These are phyloP conservation scores for Seiridium cupressi DNA, from an alignment of 2,329 filamentous ascomycete genomes.

Conservation along the genomic window DNA sequence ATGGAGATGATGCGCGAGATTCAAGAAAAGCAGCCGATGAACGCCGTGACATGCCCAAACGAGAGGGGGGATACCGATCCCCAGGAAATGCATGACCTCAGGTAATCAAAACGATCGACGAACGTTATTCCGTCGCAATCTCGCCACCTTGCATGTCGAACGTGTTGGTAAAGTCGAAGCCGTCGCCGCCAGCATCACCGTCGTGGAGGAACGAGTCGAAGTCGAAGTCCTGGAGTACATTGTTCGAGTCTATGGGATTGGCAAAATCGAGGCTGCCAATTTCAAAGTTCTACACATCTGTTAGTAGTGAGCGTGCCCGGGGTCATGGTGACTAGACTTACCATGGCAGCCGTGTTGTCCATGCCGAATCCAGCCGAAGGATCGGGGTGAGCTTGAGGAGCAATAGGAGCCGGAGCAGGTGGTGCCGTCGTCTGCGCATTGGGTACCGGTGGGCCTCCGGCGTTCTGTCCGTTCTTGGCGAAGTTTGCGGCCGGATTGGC, in stretches of 20 bases:
- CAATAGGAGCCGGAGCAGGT: slow-evolving; percentile 39
- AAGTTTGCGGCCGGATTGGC: slow-evolving; percentile 50
- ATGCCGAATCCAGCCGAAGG: slow-evolving; percentile 41
- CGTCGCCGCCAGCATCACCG: slow-evolving; percentile 44
- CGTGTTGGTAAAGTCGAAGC: slow-evolving; percentile 54
- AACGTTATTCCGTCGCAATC: slow-evolving; percentile 54
- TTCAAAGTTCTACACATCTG: background rate
- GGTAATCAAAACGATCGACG: background rate
- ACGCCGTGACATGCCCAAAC: slow-evolving; percentile 30
- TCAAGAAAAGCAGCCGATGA: slow-evolving; percentile 22
- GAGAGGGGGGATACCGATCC: slow-evolving; percentile 7
- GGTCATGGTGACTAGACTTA: slow-evolving; percentile 28
- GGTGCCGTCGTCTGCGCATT: slow-evolving; percentile 44
- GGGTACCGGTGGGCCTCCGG: slow-evolving; percentile 33
- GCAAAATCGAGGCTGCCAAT: slow-evolving; percentile 4
- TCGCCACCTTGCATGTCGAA: slow-evolving; percentile 58
- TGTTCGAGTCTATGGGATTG: slow-evolving; percentile 4
- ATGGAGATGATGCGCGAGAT: background rate
- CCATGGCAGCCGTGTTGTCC: slow-evolving; percentile 40
- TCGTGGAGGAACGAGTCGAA: slow-evolving; percentile 67
- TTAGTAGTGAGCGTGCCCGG: slow-evolving; percentile 15
- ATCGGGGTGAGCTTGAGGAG: slow-evolving; percentile 45
- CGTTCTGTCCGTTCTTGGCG: slow-evolving; percentile 42
- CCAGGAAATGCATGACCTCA: background rate
- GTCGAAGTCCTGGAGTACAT: slow-evolving; percentile 60